Percentiles rank a stretch among this genome's conserved stretches.
phyloP scores from a whole-genome alignment of 2,329 filamentous ascomycete species.

The Pestalotiopsis sp. region DNA sequence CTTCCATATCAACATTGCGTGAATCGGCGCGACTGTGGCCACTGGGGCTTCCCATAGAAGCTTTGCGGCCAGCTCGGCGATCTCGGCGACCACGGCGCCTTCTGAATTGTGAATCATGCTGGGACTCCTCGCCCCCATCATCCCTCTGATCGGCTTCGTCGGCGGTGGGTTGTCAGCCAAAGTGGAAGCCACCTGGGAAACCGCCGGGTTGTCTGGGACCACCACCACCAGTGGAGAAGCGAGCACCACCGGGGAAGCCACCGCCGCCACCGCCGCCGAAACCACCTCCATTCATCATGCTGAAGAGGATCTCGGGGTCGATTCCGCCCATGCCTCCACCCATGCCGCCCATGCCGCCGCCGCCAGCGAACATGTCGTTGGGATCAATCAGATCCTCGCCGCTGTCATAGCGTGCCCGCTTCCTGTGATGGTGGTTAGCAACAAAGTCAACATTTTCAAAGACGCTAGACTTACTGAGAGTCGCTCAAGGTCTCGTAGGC shows the following conservation, averaged over 20 bases:
- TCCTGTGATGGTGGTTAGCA: conserved; percentile 56
- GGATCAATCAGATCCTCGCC: conserved; percentile 90
- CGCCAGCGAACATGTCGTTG: conserved; percentile 78
- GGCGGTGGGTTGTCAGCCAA: conserved; percentile 46
- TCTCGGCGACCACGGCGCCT: conserved; percentile 34
- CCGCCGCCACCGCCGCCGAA: conserved; percentile 57
- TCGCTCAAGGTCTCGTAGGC: conserved; percentile 96
- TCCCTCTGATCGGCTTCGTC: conserved; percentile 32
- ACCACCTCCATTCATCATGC: conserved; percentile 75
- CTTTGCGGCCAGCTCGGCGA: neutral
- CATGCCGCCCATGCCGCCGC: conserved; percentile 51
- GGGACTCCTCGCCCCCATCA: conserved; percentile 16
- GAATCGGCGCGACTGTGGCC: conserved; percentile 11
- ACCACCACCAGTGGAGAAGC: conserved; percentile 53
- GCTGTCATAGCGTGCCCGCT: conserved; percentile 87
- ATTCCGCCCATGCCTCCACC: conserved; percentile 62
- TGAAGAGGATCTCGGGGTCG: conserved; percentile 78
- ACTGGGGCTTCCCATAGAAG: neutral
- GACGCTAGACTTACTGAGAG: conserved; percentile 66
- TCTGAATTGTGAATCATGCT: conserved; percentile 27
- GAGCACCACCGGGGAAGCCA: conserved; percentile 47
- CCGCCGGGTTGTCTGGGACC: conserved; percentile 44
- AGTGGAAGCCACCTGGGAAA: conserved; percentile 59
- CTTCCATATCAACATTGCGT: conserved; percentile 19
- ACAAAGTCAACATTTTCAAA: neutral